Conservation (phyloP, 2,329 filamentous ascomycete genomes). For the Trichoderma atroviride region DNA sequence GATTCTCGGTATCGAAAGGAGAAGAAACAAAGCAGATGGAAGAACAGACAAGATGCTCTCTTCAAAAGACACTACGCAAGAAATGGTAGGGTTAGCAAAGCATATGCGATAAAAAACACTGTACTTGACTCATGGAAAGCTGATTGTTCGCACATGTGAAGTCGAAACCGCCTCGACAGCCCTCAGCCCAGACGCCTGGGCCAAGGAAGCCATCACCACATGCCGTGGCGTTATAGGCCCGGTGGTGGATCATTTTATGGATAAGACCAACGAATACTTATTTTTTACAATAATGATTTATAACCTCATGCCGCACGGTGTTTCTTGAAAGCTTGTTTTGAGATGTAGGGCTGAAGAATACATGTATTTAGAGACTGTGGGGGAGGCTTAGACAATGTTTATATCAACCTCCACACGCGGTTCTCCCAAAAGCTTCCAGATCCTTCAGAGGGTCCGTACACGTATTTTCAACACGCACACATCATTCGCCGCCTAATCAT, state of each 20-base stretch:
- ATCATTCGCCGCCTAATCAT: conserved; percentile 1
- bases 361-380: neutral
- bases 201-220: conserved; percentile 38
- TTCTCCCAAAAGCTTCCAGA: too few relatives aligned
- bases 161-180: conserved; percentile 39
- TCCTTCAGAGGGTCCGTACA: neutral
- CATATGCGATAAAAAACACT: too few relatives aligned
- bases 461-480: neutral
- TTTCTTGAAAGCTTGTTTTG: neutral
- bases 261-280: neutral
- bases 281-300: neutral
- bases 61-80: conserved; percentile 36
- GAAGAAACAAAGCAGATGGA: conserved; percentile 35
- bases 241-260: conserved; percentile 16
- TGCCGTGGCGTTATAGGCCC: conserved; percentile 25
- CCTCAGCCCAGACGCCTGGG: conserved; percentile 35
- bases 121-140: neutral
- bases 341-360: neutral
- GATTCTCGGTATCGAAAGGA: conserved; percentile 31
- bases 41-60: conserved; percentile 35
- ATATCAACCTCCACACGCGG: neutral
- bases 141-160: conserved; percentile 34
- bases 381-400: neutral
- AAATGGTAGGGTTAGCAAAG: conserved; percentile 21
- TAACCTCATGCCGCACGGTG: neutral